Base-by-base conservation (phyloP, 768 basidiomycete genomes). In the Hemileccinum rubropunctum region DNA sequence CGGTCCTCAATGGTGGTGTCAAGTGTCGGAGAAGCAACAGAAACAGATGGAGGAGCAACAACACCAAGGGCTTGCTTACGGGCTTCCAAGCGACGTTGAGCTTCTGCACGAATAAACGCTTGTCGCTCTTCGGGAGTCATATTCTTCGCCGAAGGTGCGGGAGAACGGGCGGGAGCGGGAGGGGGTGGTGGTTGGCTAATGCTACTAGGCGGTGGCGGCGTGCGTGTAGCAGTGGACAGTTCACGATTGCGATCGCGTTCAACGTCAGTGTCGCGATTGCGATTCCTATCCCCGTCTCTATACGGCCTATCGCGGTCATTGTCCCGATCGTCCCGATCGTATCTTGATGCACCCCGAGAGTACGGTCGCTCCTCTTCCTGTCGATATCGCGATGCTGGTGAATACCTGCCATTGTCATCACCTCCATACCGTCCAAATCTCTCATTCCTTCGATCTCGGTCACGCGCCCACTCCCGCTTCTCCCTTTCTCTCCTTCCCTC, bases 31-130 rank as follows among this genome's bases (percentile, higher is more conserved):
- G 79, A 69, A 13, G 77, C 57, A 0, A 74, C 69, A 6, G 55
- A 26, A 7, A 45, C 30, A 7, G 75, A 58, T 0, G 71, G 36
- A 11, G 74, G 65, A 1, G 79, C 66, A 13, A 77, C 76, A 15
- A 97, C 79, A 6, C 95, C 95, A 10, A 98, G 78, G 0, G 86
- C 87, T 34, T 83, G 81, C 77, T 87, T 92, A 28, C 95, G 86
- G 15, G 84, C 91, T 58, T 91, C 82, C 17, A 97, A 82, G 35
- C 88, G 82, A 13, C 84, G 78, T 59, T 87, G 83, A 1, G 92
- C 95, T 63, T 95, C 83, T 0, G 82, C 84, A 14, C 82, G 81
- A 52, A 87, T 81, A 63, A 76, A 91, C 0, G 88, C 92, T 37
- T 79, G 73, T 4, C 92, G 83, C 60, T 98, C 89, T 54, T 86